Percentiles rank a stretch among this genome's conserved stretches.
Conservation (phyloP, 2,329 filamentous ascomycete species). For the Chaetothyriales sp. region DNA sequence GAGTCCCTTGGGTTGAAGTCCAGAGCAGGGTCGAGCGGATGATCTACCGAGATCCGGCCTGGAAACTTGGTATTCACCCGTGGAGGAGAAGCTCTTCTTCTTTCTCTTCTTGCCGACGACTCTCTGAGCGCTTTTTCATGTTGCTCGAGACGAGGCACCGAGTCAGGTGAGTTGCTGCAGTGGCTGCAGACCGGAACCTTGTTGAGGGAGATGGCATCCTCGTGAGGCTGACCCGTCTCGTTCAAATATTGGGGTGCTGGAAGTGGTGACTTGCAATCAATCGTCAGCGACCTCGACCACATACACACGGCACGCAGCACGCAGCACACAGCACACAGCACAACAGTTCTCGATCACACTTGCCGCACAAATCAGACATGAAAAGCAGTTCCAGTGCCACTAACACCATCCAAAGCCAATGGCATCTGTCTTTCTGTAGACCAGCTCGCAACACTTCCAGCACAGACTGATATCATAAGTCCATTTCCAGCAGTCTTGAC, state of each 20-base stretch:
- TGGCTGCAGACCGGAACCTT: slow-evolving; percentile 12
- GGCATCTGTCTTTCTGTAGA: slow-evolving; percentile 15
- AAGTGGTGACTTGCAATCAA: slow-evolving; percentile 9
- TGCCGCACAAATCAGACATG: slow-evolving; percentile 19
- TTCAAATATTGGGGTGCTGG: slow-evolving; percentile 11
- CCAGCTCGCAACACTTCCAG: slow-evolving; percentile 18
- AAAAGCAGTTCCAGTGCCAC: slow-evolving; percentile 21
- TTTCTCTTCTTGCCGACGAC: no score
- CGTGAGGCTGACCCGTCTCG: slow-evolving; percentile 7
- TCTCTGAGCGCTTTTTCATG: slow-evolving; percentile 4
- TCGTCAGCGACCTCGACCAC: neutral
- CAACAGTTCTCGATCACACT: neutral
- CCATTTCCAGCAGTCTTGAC: slow-evolving; percentile 14
- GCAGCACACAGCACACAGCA: no score
- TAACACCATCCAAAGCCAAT: slow-evolving; percentile 20
- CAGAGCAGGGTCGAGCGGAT: slow-evolving; percentile 7
- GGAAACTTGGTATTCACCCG: neutral
- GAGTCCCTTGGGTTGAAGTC: slow-evolving; percentile 3
- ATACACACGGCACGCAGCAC: no score
- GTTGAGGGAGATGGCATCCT: slow-evolving; percentile 9
- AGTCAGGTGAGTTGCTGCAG: slow-evolving; percentile 8
- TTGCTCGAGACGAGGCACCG: slow-evolving; percentile 12
- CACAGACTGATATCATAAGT: slow-evolving; percentile 16
- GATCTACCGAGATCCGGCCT: slow-evolving; percentile 1
- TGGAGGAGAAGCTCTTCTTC: neutral